Conservation (phyloP, 495 filamentous ascomycete species). For the Penicillium nucicola region DNA sequence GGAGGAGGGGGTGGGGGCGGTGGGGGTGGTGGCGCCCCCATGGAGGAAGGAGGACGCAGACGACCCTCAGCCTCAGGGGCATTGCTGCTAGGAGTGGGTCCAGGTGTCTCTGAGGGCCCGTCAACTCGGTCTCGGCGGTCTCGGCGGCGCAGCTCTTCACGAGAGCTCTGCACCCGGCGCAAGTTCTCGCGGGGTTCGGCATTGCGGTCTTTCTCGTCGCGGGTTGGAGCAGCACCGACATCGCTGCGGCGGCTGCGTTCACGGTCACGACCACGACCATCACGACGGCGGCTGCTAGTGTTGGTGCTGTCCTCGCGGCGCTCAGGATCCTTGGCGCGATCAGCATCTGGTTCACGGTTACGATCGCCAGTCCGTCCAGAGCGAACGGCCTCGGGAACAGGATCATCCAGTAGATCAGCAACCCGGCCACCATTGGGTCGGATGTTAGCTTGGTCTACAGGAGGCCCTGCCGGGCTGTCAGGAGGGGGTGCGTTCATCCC, state of each 20-base stretch:
- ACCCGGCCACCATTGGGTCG: conserved; percentile 18
- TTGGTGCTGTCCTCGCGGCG: conserved; percentile 25
- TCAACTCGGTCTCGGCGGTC: conserved; percentile 36
- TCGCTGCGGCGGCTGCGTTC: conserved; percentile 41
- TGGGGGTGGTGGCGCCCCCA: conserved; percentile 30
- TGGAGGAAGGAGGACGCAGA: conserved; percentile 36
- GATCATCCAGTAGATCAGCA: conserved; percentile 33
- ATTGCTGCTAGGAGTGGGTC: conserved; percentile 11
- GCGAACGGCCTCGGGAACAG: conserved; percentile 25
- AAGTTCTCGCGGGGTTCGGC: conserved; percentile 31
- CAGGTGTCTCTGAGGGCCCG: conserved; percentile 15
- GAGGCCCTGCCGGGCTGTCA: conserved; percentile 22
- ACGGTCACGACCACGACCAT: conserved; percentile 34
- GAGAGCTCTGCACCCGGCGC: conserved; percentile 32
- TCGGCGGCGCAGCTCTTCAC: conserved; percentile 42
- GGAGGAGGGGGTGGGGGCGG: conserved; percentile 33
- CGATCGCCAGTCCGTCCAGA: conserved; percentile 24
- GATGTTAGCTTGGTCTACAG: conserved; percentile 22
- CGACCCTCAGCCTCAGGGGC: conserved; percentile 38
- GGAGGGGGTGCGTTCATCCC: conserved; percentile 23
- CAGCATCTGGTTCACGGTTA: conserved; percentile 17
- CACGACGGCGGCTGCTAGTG: conserved; percentile 30
- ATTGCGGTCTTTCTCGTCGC: conserved; percentile 32
- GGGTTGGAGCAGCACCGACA: conserved; percentile 22
- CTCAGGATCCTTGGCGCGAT: conserved; percentile 27